Evolutionary conservation across 2,329 filamentous ascomycete species (phyloP), one percentile per base, ranked within the genome.

Genomic region (Pseudocercospora musae): DNA sequence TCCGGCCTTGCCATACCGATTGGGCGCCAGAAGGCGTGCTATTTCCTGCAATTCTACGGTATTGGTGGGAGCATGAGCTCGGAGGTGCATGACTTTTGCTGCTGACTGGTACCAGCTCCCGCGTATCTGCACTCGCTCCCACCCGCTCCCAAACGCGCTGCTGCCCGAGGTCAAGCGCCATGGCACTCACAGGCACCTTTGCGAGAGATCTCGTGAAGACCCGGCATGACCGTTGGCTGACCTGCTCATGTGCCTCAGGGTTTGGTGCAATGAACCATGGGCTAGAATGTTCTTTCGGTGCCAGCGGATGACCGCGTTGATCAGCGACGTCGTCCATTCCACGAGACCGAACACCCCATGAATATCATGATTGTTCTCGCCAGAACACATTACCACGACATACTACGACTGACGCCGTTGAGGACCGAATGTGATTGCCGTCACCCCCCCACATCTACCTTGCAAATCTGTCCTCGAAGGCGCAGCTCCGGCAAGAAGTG

Each of bases 1-100:
- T 54, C 42, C 46, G 59, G 49, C 49, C 33, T 21, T 13, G 25
- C 49, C 6, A 37, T 25, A 52, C 57, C 42, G 57, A 54, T 54
- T 59, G 57, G 57, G 27, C 57, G 57, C 57, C 48, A 54, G 25
- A 25, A n/a, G 29, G 44, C 52, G 48, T 59, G 42, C 33, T 21
- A n/a, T 25, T 42, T 33, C 25, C 31, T 25, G 58, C 48, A 20
- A 29, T 5, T 48, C 44, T 21, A n/a, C 27, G 21, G 15, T 59
- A 27, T n/a, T 23, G 44, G 42, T 37, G 44, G 9, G 20, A 27
- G 25, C 9, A 15, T 9, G 21, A 46, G n/a, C 42, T 46, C n/a
- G n/a, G 44, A 48, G 10, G 44, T 48, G 44, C 9, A 21, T 48
- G 49, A 53, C 49, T 53, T 3, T 54, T 13, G 15, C 31, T 21